Evolutionary conservation across 1,284 basidiomycete species (phyloP), one percentile per base, ranked within the genome.

Genomic region (Fomitopsis betulina): DNA sequence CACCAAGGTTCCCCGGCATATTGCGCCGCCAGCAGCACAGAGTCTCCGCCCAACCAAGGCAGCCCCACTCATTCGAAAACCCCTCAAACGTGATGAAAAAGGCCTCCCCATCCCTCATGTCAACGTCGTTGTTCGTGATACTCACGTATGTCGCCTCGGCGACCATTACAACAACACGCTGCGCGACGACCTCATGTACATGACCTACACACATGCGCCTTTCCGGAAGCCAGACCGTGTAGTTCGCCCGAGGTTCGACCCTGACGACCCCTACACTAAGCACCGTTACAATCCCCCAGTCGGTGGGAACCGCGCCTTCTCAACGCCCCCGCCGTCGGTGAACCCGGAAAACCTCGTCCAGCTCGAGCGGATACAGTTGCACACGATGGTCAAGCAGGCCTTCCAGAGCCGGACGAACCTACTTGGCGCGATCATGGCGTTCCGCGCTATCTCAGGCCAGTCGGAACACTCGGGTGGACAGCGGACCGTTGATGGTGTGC

Each of bases 121-220:
- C 64, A 77, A 80, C 59, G 67, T 88, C 63, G 62, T 84, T 65
- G 74, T 87, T 37, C 84, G 86, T 65, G 84, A 91, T 67, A 91
- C 89, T 49, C 87, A 91, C 52, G 79, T 84, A 60, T 89, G 83
- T 66, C 86, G 96, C 51, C 83, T 95, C 58, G 78, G 83, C 60
- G 88, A 94, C 63, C 93, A 98, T 78, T 98, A 97, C 78, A 73
- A 91, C 70, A 76, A 79, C 55, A 91, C 94, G 9, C 81, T 99
- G 58, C 83, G 87, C 23, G 88, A 94, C 67, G 85, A 98, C 75
- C 78, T 97, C 65, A 85, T 99, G 80, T 99, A 99, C 82, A 91
- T 98, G 85, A 92, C 91, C 53, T 98, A 97, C 78, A 80, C 87
- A 59, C 94, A 96, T 73, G 82, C 83, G 66, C 73, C 78, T 53